Conservation (phyloP, 78 protist genomes). For the Dictyostelium intermedium region DNA sequence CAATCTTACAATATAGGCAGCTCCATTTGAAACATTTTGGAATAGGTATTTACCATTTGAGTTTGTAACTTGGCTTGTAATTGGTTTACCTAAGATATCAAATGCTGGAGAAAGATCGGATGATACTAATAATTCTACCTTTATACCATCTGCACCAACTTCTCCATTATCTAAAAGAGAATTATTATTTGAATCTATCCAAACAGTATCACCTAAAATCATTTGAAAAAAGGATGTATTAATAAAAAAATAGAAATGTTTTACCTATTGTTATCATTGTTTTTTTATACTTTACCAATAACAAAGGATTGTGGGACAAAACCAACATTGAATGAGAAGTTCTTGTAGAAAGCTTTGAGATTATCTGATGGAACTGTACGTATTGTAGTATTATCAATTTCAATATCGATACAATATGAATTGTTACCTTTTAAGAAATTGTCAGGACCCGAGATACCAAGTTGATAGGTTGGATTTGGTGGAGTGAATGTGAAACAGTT, state of each 20-base stretch:
- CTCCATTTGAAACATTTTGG: slow-evolving; percentile 1
- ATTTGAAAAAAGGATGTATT: background rate
- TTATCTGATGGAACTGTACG: background rate
- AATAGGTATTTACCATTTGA: slow-evolving; percentile 25
- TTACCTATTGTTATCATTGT: background rate
- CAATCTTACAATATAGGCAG: background rate
- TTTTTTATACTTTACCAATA: slow-evolving; percentile 19
- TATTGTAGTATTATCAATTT: background rate
- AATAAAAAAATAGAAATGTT: background rate
- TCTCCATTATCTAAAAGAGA: slow-evolving; percentile 10
- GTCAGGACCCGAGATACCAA: background rate
- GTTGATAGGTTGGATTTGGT: background rate
- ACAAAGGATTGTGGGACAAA: background rate
- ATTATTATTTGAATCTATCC: slow-evolving; percentile 3
- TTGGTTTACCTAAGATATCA: background rate
- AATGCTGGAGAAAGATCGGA: background rate
- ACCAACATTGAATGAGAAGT: slow-evolving; percentile 26
- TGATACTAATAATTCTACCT: background rate
- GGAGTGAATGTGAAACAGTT: background rate
- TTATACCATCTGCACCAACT: background rate
- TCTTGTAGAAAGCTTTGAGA: background rate
- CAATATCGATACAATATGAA: background rate
- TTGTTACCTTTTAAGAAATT: background rate
- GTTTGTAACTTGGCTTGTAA: background rate
- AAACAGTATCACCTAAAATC: background rate